Percentiles rank a stretch among this genome's conserved stretches.
These are phyloP conservation scores for Allantophomopsis cytisporea DNA, from an alignment of 2,329 filamentous ascomycete genomes.

Conservation along the genomic window DNA sequence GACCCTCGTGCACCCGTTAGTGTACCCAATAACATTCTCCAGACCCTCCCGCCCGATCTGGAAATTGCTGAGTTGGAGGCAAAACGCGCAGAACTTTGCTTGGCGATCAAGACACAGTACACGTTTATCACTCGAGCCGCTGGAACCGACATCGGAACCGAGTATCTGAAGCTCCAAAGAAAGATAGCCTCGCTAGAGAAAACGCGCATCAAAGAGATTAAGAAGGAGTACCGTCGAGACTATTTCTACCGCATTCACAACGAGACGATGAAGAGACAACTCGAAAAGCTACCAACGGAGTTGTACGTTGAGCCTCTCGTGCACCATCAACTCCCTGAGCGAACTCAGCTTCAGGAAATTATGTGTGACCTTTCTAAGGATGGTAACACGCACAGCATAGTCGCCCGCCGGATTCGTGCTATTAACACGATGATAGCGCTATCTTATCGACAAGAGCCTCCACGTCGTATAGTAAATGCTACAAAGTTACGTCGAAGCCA, in stretches of 20 bases:
- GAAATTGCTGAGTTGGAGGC: constrained; percentile 1
- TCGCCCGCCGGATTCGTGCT: constrained; percentile 1
- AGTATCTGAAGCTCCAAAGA: background rate
- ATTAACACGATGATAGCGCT: constrained; percentile 2
- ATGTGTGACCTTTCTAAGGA: constrained; percentile 2
- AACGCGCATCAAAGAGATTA: background rate
- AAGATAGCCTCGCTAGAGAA: background rate
- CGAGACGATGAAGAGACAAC: constrained; percentile 1
- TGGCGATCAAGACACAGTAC: background rate
- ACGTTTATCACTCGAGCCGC: background rate
- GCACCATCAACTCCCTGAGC: constrained; percentile 2
- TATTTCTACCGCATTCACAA: constrained; percentile 4
- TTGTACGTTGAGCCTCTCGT: constrained; percentile 3
- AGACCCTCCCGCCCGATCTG: constrained; percentile 1
- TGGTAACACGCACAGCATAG: background rate
- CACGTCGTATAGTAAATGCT: background rate
- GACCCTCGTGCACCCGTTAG: background rate
- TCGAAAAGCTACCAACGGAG: background rate
- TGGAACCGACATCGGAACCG: background rate
- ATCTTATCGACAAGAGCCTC: background rate
- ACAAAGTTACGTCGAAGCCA: background rate
- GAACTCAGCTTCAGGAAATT: constrained; percentile 1
- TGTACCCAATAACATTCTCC: constrained; percentile 1
- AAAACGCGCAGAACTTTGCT: constrained; percentile 1
- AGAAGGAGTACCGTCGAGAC: constrained; percentile 1